These are phyloP conservation scores for Kazachstania taianensis DNA, from an alignment of 805 yeast species.

Conservation along the genomic window DNA sequence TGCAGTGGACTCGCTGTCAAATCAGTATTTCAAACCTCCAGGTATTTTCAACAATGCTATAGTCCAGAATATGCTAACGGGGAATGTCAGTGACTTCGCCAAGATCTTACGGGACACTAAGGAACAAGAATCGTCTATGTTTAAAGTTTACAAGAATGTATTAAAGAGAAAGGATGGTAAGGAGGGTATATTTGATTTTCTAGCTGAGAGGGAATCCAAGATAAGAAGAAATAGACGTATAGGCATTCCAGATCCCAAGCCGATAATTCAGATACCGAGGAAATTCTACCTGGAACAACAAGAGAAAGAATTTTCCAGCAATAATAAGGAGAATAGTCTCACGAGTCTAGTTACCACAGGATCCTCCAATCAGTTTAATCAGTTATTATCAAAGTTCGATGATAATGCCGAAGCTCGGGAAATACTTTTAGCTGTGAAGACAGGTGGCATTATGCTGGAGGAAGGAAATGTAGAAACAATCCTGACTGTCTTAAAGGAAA, in stretches of 20 bases:
- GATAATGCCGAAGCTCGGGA: slow-evolving; percentile 26
- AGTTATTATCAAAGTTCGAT: slow-evolving; percentile 26
- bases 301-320: slow-evolving; percentile 14
- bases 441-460: slow-evolving; percentile 33
- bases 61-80: slow-evolving; percentile 34
- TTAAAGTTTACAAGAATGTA: slow-evolving; percentile 29
- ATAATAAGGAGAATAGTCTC: slow-evolving; percentile 6
- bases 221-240: slow-evolving; percentile 29
- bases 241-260: slow-evolving; percentile 23
- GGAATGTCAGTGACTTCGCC: slow-evolving; percentile 31
- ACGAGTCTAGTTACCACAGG: slow-evolving; percentile 1
- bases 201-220: slow-evolving; percentile 25
- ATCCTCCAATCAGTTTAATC: slow-evolving; percentile 22
- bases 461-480: slow-evolving; percentile 20
- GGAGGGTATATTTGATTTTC: slow-evolving; percentile 29
- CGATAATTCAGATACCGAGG: slow-evolving; percentile 20
- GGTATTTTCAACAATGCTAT: slow-evolving; percentile 62
- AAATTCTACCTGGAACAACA: slow-evolving; percentile 20
- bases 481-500: slow-evolving; percentile 22
- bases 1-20: slow-evolving; percentile 33
- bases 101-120: slow-evolving; percentile 52
- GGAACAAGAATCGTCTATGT: slow-evolving; percentile 40
- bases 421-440: slow-evolving; percentile 35
- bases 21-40: slow-evolving; percentile 41
- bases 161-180: slow-evolving; percentile 46